Percentiles rank a stretch among this genome's conserved stretches.
Conservation (phyloP, 805 yeast species). For the Cyberlindnera saturnus region DNA sequence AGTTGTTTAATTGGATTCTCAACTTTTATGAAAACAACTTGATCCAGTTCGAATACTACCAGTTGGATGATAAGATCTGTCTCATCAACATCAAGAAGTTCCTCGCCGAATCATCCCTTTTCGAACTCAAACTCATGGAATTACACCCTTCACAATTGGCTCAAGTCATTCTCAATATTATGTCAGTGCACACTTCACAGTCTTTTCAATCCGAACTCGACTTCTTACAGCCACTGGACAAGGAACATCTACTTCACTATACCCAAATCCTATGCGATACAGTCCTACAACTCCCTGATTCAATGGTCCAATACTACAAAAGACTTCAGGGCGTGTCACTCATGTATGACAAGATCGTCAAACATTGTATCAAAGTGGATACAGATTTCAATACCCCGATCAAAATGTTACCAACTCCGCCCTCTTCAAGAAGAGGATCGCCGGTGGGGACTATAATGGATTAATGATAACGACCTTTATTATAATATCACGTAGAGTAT, state of each 20-base stretch:
- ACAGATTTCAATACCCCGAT: conserved; percentile 11
- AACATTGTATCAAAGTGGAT: conserved; percentile 9
- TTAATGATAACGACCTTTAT: background rate
- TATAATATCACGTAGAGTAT: background rate
- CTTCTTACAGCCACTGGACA: conserved; percentile 8
- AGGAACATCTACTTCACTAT: conserved; percentile 4
- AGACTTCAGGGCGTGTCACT: conserved; percentile 11
- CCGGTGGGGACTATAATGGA: conserved; percentile 15
- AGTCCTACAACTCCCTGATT: conserved; percentile 8
- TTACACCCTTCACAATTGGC: conserved; percentile 26
- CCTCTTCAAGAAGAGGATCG: conserved; percentile 23
- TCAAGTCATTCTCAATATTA: conserved; percentile 16
- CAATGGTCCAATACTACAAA: conserved; percentile 9
- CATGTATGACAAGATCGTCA: conserved; percentile 12
- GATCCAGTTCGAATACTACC: conserved; percentile 30
- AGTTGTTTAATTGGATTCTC: conserved; percentile 41
- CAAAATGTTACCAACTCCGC: conserved; percentile 19
- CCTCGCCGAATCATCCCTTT: conserved; percentile 41
- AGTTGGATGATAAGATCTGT: conserved; percentile 26
- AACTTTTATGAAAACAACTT: conserved; percentile 38
- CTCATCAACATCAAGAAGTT: conserved; percentile 44
- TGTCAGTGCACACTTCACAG: conserved; percentile 9
- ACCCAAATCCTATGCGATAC: conserved; percentile 9
- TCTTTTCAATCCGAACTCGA: conserved; percentile 12
- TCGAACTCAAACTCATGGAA: conserved; percentile 40